These are phyloP conservation scores for Arabidopsis hybrid DNA, from an alignment of 441 rosid genomes.

Conservation along the genomic window DNA sequence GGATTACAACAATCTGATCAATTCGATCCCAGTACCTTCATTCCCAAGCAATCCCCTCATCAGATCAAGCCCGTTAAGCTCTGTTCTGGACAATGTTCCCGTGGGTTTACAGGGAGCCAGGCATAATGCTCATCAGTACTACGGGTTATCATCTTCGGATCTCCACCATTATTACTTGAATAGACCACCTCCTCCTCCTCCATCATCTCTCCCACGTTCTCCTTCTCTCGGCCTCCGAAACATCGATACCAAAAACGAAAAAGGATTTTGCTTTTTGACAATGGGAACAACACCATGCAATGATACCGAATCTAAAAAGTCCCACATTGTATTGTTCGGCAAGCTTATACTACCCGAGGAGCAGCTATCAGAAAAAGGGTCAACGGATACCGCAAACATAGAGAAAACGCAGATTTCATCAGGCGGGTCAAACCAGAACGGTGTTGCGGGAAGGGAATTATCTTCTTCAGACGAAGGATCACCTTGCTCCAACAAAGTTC, in stretches of 20 bases:
- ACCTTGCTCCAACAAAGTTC: constrained; percentile 55
- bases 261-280: constrained; percentile 64
- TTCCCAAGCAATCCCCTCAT: constrained; percentile 65
- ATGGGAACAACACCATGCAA: constrained; percentile 54
- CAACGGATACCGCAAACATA: constrained; percentile 59
- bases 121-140: constrained; percentile 84
- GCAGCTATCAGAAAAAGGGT: constrained; percentile 62
- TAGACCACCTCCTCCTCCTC: constrained; percentile 60
- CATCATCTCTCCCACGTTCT: constrained; percentile 50
- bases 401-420: constrained; percentile 55
- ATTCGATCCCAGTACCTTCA: constrained; percentile 67
- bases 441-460: constrained; percentile 38
- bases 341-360: constrained; percentile 77
- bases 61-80: constrained; percentile 67
- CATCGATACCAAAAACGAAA: constrained; percentile 46
- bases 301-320: constrained; percentile 55
- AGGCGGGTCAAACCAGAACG: constrained; percentile 62
- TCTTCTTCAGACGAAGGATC: constrained; percentile 70
- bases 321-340: constrained; percentile 84
- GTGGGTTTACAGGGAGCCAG: constrained; percentile 99
- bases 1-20: constrained; percentile 57
- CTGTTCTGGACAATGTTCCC: constrained; percentile 83
- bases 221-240: constrained; percentile 39
- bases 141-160: constrained; percentile 73
- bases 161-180: constrained; percentile 64